phyloP scores from a whole-genome alignment of 306 rosid species.

The Corylus heterophylla region DNA sequence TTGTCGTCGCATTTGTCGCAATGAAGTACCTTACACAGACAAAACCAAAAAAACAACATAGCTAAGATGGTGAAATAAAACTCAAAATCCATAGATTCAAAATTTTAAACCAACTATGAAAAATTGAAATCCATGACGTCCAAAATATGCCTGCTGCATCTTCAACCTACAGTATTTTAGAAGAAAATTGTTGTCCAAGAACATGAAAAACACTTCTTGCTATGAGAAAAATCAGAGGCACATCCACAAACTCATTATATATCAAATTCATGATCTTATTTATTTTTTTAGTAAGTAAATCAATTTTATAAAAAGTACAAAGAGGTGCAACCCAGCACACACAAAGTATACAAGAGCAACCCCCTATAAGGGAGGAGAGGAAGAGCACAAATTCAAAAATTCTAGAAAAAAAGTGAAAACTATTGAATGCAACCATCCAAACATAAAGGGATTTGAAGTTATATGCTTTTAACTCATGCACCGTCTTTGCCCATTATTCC shows the following conservation, averaged over 20 bases:
- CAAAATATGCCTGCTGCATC: conserved; percentile 15
- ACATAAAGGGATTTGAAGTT: no score
- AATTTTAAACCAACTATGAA: conserved; percentile 8
- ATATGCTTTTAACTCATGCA: no score
- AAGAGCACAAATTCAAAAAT: no score
- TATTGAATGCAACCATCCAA: no score
- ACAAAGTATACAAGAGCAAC: no score
- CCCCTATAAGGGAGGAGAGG: no score
- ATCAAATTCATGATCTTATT: neutral
- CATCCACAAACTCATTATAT: conserved; percentile 12
- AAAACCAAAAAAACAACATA: conserved; percentile 25
- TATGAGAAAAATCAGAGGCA: neutral
- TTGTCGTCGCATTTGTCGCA: conserved; percentile 84
- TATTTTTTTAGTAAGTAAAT: no score
- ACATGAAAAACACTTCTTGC: neutral
- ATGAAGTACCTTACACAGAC: conserved; percentile 59
- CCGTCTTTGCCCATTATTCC: no score
- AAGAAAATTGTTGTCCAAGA: neutral
- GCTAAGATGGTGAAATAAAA: conserved; percentile 20
- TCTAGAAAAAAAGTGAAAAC: no score
- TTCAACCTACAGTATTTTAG: conserved; percentile 11
- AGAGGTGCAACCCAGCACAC: no score
- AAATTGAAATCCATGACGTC: neutral
- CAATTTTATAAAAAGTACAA: no score
- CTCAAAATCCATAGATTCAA: neutral